A percentile compares a stretch with the other conserved stretches of the same genome.
Evolutionary conservation across 306 rosid genomes (phyloP).

Genomic region (Trifolium subterraneum): DNA sequence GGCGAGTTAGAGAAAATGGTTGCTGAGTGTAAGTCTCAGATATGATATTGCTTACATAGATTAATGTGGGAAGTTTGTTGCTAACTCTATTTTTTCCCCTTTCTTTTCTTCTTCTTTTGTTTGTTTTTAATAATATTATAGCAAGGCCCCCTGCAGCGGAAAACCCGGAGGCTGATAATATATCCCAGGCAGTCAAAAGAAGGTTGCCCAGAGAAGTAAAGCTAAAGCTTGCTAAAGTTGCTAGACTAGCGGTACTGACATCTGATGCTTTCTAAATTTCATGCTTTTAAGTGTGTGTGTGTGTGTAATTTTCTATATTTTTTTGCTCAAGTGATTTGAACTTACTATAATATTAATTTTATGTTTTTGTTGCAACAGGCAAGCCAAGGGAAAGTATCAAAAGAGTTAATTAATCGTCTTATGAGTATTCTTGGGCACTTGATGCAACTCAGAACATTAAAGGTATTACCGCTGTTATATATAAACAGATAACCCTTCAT

Average conservation of each 20-base stretch:
- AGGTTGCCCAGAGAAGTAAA: constrained; percentile 97
- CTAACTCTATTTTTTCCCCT: constrained; percentile 29
- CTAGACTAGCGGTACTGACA: constrained; percentile 83
- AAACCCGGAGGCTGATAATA: constrained; percentile 77
- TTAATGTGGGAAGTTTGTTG: constrained; percentile 32
- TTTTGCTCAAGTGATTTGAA: constrained; percentile 19
- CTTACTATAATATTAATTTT: constrained; percentile 25
- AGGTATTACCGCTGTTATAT: constrained; percentile 59
- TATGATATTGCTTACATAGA: constrained; percentile 34
- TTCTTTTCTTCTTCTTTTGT: constrained; percentile 31
- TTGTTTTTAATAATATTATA: constrained; percentile 48
- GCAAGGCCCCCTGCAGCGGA: constrained; percentile 93
- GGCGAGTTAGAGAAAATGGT: constrained; percentile 94
- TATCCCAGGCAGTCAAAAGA: constrained; percentile 84
- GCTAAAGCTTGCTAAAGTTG: constrained; percentile 96
- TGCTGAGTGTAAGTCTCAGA: constrained; percentile 79
- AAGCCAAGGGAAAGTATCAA: constrained; percentile 89
- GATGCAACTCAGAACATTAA: constrained; percentile 94
- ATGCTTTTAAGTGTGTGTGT: constrained; percentile 17
- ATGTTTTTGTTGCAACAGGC: constrained; percentile 72
- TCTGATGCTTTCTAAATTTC: constrained; percentile 35
- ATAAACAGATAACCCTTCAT: constrained; percentile 19
- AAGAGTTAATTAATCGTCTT: constrained; percentile 88
- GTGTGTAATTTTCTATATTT: neutral
- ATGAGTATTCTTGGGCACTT: constrained; percentile 95